phyloP scores from a whole-genome alignment of 2,329 filamentous ascomycete species.

The Leptographium flavum region DNA sequence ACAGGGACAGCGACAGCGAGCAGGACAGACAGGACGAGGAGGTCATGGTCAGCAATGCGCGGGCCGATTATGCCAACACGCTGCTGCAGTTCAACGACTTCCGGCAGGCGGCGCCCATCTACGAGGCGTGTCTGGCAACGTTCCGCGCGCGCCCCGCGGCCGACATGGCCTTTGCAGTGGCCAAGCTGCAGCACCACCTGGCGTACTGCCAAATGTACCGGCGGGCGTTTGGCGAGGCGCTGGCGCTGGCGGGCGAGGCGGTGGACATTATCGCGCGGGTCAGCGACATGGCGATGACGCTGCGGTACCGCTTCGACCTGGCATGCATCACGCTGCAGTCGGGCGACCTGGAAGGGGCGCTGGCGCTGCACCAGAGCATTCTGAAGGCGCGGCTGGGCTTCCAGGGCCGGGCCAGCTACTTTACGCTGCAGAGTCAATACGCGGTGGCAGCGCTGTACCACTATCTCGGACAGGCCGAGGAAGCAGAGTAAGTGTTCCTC shows the following conservation, averaged over 20 bases:
- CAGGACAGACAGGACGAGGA: neutral
- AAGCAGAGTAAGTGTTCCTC: conserved; percentile 7
- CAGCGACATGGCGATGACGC: conserved; percentile 7
- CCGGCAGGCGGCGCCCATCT: conserved; percentile 6
- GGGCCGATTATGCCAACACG: conserved; percentile 11
- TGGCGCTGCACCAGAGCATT: conserved; percentile 8
- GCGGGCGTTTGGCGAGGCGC: conserved; percentile 5
- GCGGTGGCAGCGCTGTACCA: conserved; percentile 9
- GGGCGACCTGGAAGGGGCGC: conserved; percentile 2
- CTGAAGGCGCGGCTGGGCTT: conserved; percentile 10
- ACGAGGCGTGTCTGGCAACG: conserved; percentile 7
- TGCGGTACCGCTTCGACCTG: conserved; percentile 10
- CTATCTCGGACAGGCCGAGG: conserved; percentile 6
- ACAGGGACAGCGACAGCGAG: neutral
- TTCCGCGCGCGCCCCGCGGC: neutral
- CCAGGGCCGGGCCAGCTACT: conserved; percentile 10
- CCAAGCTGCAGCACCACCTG: conserved; percentile 10
- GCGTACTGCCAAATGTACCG: conserved; percentile 11
- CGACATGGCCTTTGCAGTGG: conserved; percentile 7
- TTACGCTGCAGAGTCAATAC: conserved; percentile 11
- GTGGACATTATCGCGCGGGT: conserved; percentile 5
- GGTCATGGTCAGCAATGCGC: conserved; percentile 6
- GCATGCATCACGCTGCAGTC: conserved; percentile 11
- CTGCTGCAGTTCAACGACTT: conserved; percentile 11
- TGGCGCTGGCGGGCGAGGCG: conserved; percentile 1